These are phyloP conservation scores for Saccharum officinarum DNA, from an alignment of 176 grass and related monocot species.

Conservation along the genomic window DNA sequence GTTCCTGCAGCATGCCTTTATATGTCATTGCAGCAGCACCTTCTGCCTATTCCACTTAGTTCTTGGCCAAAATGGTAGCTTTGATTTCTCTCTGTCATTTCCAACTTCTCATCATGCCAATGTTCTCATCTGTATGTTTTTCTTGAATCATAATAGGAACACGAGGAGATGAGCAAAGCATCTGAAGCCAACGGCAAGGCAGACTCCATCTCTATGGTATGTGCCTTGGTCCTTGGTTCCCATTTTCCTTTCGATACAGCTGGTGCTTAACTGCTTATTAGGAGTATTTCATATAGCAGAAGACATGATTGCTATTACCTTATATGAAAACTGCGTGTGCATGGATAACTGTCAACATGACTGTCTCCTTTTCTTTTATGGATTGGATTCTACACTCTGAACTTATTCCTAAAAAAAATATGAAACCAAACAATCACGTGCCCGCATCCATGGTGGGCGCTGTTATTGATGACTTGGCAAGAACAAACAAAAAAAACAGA, in stretches of 20 bases:
- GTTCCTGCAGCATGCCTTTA: slow-evolving; percentile 26
- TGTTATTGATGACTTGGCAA: background rate
- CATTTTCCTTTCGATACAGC: background rate
- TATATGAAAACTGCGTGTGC: background rate
- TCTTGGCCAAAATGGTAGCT: slow-evolving; percentile 48
- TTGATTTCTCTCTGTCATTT: slow-evolving; percentile 6
- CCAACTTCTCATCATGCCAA: background rate
- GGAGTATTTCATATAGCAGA: background rate
- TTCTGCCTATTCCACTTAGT: background rate
- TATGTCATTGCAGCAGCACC: background rate
- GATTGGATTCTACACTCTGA: background rate
- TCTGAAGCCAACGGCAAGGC: slow-evolving; percentile 31
- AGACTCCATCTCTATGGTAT: slow-evolving; percentile 42
- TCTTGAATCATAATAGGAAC: slow-evolving; percentile 31
- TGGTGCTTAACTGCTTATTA: background rate
- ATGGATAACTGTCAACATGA: background rate
- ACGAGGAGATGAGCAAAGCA: slow-evolving; percentile 49
- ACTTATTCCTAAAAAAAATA: background rate
- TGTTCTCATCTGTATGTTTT: slow-evolving; percentile 8
- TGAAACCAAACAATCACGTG: background rate
- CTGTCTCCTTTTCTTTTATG: background rate
- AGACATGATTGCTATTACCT: background rate
- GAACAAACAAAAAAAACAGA: background rate
- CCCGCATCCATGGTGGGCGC: background rate
- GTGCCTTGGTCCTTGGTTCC: background rate